Evolutionary conservation across 352 stramenopile genomes (phyloP), one percentile per base, ranked within the genome.

Genomic region (Pythium rishiriense): DNA sequence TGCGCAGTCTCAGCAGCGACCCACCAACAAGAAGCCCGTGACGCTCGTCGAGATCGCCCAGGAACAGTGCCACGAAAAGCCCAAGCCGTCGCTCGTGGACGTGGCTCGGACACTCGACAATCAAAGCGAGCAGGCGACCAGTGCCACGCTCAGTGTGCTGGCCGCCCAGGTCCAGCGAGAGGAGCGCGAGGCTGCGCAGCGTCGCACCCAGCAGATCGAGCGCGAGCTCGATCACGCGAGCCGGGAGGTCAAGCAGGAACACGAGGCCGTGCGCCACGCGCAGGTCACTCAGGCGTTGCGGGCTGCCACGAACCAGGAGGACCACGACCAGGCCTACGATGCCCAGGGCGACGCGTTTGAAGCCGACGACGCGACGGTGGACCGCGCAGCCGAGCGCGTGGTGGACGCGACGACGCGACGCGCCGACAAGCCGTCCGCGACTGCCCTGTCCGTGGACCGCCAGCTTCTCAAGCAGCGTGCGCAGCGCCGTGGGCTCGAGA

Each of bases 331-430:
- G 35, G 64, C 77, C 11, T 78, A 79, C 35, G 45, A 62, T 21
- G 41, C 46, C 22, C 69, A 83, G 29, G 67, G 79, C 37, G 76
- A 79, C 39, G 69, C 81, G 9, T 88, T 91, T 43, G 79, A 87
- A 47, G 64, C 76, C 21, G 75, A 88, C 59, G 55, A 70, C n/a
- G 7, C 60, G 5, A 52, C n/a, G 25, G 41, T 64, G 50, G 25
- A 62, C 57, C 62, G 66, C 29, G 68, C 66, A 46, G 69, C 69
- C 24, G 28, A 62, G 6, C 55, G 74, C 9, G 59, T 68, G 15
- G 61, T 62, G 17, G 54, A 66, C 46, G 19, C 25, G 21, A 60
- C 45, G 0, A 64, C 45, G 14, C 1, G 6, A 43, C 1, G 14
- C 10, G 6, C n/a, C n/a, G n/a, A 2, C 50, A 62, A 29, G 4